A percentile compares a stretch with the other conserved stretches of the same genome.
These are phyloP conservation scores for Drosera capensis DNA, from an alignment of 148 eudicot species.

Conservation along the genomic window DNA sequence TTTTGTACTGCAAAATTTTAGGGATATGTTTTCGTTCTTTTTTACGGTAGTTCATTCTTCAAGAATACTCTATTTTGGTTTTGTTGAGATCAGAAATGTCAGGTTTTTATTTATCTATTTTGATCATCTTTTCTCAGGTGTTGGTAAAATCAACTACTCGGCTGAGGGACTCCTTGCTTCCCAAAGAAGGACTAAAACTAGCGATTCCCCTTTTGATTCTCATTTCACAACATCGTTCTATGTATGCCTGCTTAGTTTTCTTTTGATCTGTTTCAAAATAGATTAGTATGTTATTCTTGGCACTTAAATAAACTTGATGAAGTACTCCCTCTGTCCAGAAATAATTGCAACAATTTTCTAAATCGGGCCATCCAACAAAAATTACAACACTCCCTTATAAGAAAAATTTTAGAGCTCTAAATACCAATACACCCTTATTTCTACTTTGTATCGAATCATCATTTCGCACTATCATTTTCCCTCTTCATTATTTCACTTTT, in stretches of 20 bases:
- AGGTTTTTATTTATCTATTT: background rate
- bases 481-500: too few species aligned
- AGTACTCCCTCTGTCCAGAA: too few species aligned
- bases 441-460: too few species aligned
- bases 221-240: constrained; percentile 91
- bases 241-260: constrained; percentile 49
- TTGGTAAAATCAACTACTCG: constrained; percentile 86
- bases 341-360: too few species aligned
- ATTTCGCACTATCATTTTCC: too few species aligned
- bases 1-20: background rate
- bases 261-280: background rate
- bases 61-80: background rate
- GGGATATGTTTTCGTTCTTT: background rate
- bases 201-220: constrained; percentile 87
- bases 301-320: too few species aligned
- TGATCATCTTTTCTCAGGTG: constrained; percentile 33
- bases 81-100: too few species aligned
- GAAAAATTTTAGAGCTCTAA: too few species aligned
- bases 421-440: too few species aligned
- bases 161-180: constrained; percentile 75
- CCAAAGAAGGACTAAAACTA: constrained; percentile 88
- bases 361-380: too few species aligned
- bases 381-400: too few species aligned
- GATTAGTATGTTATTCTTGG: too few species aligned
- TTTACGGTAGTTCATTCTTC: background rate